phyloP scores from a whole-genome alignment of 257 asterid species.

The Jacaranda copaia region DNA sequence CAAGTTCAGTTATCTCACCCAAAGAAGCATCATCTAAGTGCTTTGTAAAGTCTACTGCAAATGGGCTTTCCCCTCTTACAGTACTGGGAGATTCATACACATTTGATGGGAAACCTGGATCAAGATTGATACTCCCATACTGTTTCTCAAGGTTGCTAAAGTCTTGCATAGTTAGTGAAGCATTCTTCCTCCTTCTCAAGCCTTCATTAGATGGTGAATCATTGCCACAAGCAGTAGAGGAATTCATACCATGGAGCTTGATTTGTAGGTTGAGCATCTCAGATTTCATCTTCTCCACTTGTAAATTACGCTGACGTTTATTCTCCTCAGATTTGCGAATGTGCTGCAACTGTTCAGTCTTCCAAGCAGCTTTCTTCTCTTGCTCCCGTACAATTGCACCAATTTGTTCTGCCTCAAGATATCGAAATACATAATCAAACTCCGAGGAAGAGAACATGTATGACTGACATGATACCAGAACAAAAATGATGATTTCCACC shows the following conservation, averaged over 20 bases:
- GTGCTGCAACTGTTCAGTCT: conserved; percentile 69
- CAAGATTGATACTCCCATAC: conserved; percentile 45
- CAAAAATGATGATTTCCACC: conserved; percentile 72
- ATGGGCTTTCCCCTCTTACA: conserved; percentile 50
- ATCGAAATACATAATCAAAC: conserved; percentile 75
- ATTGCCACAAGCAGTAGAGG: conserved; percentile 50
- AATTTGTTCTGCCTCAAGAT: conserved; percentile 81
- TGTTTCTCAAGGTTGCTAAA: conserved; percentile 49
- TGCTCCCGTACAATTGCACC: conserved; percentile 79
- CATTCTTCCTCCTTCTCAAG: conserved; percentile 55
- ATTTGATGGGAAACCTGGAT: conserved; percentile 45
- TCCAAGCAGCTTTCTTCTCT: conserved; percentile 82
- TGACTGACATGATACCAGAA: conserved; percentile 73
- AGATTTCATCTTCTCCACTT: conserved; percentile 82
- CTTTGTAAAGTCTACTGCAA: conserved; percentile 52
- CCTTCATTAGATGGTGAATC: conserved; percentile 59
- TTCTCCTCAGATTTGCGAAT: conserved; percentile 75
- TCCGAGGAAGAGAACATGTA: conserved; percentile 78
- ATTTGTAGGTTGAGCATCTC: conserved; percentile 81
- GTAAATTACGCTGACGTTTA: conserved; percentile 66
- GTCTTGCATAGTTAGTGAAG: conserved; percentile 44
- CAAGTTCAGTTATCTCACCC: conserved; percentile 65
- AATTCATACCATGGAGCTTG: conserved; percentile 64
- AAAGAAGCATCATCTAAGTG: conserved; percentile 46
- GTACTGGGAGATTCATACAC: conserved; percentile 58